phyloP scores from a whole-genome alignment of 1,139 yeast genomes.

The Zygosaccharomyces pseudobailii region DNA sequence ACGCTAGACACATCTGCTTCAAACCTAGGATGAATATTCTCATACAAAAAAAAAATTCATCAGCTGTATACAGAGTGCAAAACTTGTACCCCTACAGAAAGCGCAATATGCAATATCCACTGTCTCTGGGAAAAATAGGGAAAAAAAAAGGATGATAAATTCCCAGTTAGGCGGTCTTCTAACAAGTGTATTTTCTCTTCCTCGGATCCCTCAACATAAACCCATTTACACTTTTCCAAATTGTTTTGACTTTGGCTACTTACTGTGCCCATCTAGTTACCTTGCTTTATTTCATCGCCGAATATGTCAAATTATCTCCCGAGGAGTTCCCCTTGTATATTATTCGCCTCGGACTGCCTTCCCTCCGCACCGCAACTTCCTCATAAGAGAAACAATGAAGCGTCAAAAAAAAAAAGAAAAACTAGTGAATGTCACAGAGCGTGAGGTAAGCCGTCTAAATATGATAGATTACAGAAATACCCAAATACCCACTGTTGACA shows the following conservation, averaged over 20 bases:
- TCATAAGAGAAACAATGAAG: neutral
- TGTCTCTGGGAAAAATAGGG: neutral
- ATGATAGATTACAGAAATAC: too few species aligned
- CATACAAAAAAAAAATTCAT: neutral
- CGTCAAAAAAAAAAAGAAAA: neutral
- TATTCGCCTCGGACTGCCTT: neutral
- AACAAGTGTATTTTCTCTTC: neutral
- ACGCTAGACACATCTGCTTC: neutral
- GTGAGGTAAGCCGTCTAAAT: too few species aligned
- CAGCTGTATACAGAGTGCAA: neutral
- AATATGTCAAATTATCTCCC: neutral
- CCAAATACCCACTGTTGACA: too few species aligned
- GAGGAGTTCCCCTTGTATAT: neutral
- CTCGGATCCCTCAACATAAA: neutral
- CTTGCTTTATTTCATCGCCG: neutral
- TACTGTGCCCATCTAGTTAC: neutral
- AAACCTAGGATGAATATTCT: neutral
- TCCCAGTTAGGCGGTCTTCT: neutral
- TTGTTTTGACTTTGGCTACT: neutral
- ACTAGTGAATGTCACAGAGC: too few species aligned
- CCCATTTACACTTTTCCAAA: neutral
- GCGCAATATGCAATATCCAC: neutral
- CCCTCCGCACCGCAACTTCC: neutral
- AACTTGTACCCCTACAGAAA: neutral
- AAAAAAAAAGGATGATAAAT: too few species aligned